Evolutionary conservation across 345 rosid species (phyloP).

Genomic region (Draba incana): DNA sequence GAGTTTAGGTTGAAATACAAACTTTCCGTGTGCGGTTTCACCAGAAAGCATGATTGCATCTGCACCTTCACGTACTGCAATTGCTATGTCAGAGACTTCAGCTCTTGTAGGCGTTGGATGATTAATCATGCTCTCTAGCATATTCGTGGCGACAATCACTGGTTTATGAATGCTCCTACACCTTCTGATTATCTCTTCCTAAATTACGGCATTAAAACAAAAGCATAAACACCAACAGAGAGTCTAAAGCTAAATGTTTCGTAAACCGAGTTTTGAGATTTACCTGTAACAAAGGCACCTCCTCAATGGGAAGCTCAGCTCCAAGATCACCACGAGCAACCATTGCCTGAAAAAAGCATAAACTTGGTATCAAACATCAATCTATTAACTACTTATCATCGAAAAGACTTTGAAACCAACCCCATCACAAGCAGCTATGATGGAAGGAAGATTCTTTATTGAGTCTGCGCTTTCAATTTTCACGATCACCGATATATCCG

Average conservation of each 20-base stretch:
- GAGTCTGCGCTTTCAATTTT: conserved; percentile 98
- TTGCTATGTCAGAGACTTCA: conserved; percentile 95
- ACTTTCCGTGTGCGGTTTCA: conserved; percentile 99
- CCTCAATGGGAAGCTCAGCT: conserved; percentile 99
- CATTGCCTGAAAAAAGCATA: conserved; percentile 65
- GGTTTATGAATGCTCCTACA: conserved; percentile 88
- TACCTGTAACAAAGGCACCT: conserved; percentile 96
- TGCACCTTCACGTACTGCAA: conserved; percentile 94
- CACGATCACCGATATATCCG: conserved; percentile 78
- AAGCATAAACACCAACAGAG: conserved; percentile 13
- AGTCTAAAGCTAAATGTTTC: not conserved
- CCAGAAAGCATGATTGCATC: conserved; percentile 99
- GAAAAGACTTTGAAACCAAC: conserved; percentile 51
- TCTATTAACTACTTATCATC: not conserved
- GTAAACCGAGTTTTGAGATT: not conserved
- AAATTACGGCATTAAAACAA: conserved; percentile 24
- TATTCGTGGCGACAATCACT: conserved; percentile 94
- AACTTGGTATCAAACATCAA: conserved; percentile 5
- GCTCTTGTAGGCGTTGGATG: conserved; percentile 99
- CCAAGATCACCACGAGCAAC: conserved; percentile 99
- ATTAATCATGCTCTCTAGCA: conserved; percentile 97
- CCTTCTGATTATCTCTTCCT: conserved; percentile 93
- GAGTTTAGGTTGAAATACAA: conserved; percentile 35
- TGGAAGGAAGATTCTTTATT: conserved; percentile 86
- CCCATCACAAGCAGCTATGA: conserved; percentile 93